Conservation (phyloP, 257 asterid genomes). For the Coffea canephora region DNA sequence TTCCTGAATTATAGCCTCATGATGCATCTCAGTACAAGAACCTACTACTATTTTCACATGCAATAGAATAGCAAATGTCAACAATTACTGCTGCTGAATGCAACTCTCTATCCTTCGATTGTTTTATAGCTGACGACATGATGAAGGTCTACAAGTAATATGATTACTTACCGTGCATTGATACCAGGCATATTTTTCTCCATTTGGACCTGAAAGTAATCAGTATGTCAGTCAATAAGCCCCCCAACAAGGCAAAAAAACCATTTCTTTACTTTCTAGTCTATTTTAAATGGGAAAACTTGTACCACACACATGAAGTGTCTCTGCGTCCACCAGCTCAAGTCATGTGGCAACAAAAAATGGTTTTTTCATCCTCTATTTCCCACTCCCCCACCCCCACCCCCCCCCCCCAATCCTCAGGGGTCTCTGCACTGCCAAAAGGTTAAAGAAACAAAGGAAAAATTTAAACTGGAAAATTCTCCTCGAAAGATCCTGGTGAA, state of each 20-base stretch:
- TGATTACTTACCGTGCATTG: constrained; percentile 73
- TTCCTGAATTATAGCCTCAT: background rate
- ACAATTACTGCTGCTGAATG: background rate
- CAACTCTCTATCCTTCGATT: background rate
- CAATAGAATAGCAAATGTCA: background rate
- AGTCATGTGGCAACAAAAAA: too few relatives aligned
- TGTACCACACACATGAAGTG: too few relatives aligned
- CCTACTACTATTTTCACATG: background rate
- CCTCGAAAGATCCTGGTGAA: background rate
- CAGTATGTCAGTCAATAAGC: too few relatives aligned
- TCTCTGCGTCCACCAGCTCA: too few relatives aligned
- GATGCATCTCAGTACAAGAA: background rate
- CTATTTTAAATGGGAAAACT: too few relatives aligned
- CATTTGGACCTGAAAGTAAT: constrained; percentile 64
- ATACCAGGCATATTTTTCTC: constrained; percentile 79
- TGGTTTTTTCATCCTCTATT: too few relatives aligned
- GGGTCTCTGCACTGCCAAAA: background rate
- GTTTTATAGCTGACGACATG: background rate
- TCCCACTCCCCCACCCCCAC: too few relatives aligned
- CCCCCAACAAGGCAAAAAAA: background rate
- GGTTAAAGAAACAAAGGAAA: background rate
- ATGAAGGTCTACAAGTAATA: background rate
- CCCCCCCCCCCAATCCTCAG: too few relatives aligned
- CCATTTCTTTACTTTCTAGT: too few relatives aligned
- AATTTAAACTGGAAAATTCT: background rate